A percentile compares a stretch with the other conserved stretches of the same genome.
phyloP scores from a whole-genome alignment of 768 basidiomycete species.

The Phlebiopsis flavidoalba region DNA sequence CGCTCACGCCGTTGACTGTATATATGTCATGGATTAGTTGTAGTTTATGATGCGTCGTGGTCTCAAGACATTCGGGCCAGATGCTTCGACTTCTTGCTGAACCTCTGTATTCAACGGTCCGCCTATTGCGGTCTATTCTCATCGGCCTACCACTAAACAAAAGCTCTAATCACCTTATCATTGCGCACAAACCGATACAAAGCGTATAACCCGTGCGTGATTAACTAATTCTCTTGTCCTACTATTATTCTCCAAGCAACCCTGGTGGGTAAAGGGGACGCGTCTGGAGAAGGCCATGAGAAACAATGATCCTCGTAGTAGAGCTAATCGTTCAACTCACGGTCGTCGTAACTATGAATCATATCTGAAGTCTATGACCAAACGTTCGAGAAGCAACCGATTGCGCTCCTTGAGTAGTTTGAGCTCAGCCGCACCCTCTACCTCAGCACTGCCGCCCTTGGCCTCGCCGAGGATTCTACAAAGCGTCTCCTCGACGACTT shows the following conservation, averaged over 20 bases:
- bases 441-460: constrained; percentile 84
- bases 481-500: constrained; percentile 92
- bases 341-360: background rate
- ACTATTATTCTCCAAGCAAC: background rate
- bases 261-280: background rate
- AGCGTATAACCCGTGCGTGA: background rate
- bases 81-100: background rate
- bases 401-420: constrained; percentile 95
- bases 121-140: background rate
- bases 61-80: too few species aligned
- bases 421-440: constrained; percentile 87
- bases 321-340: background rate
- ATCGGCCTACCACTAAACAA: constrained; percentile 1
- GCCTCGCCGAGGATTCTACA: constrained; percentile 84
- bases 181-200: background rate
- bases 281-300: background rate
- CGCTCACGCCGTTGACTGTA: background rate
- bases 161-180: background rate
- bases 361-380: constrained; percentile 58
- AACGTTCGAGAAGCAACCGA: constrained; percentile 79
- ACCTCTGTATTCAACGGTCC: background rate
- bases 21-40: background rate
- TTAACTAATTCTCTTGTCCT: background rate
- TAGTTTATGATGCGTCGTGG: too few species aligned
- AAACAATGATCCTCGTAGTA: background rate